Conservation (phyloP, 2,329 filamentous ascomycete genomes). For the Diaporthe caulivora region DNA sequence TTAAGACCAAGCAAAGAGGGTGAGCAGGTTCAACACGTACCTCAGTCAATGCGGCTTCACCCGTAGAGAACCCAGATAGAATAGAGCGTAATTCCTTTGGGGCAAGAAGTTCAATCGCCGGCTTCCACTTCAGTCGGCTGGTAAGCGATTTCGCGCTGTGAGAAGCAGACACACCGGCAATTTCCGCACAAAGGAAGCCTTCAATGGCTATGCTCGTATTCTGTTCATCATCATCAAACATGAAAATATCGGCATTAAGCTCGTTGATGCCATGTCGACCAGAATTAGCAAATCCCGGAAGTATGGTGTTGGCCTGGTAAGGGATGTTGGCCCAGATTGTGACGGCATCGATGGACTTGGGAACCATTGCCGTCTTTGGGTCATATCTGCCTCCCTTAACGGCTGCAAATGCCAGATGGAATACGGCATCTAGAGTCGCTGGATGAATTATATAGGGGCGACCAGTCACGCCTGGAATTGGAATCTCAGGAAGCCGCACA, state of each 20-base stretch:
- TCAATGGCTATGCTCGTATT: constrained; percentile 26
- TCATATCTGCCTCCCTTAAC: constrained; percentile 1
- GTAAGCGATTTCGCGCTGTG: not conserved
- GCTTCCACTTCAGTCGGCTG: not conserved
- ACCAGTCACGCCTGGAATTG: not conserved
- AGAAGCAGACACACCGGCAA: constrained; percentile 30
- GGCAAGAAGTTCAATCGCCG: not conserved
- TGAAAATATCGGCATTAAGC: constrained; percentile 31
- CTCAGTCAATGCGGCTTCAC: not conserved
- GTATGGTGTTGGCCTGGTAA: constrained; percentile 27
- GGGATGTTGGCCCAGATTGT: constrained; percentile 34
- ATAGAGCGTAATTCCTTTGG: not conserved
- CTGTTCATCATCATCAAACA: constrained; percentile 19
- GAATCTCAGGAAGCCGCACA: not conserved
- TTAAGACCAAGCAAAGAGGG: not conserved
- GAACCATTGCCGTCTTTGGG: not conserved
- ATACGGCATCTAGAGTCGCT: constrained; percentile 49
- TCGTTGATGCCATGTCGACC: constrained; percentile 32
- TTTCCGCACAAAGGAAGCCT: constrained; percentile 34
- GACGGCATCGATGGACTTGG: constrained; percentile 20
- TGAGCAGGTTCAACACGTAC: not conserved
- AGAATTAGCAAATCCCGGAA: constrained; percentile 33
- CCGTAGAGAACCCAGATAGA: not conserved
- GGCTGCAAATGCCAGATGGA: constrained; percentile 43
- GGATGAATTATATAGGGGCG: constrained; percentile 50